Percentiles rank a stretch among this genome's conserved stretches.
Evolutionary conservation across 345 rosid species (phyloP).

Genomic region (Diplotaxis tenuifolia): DNA sequence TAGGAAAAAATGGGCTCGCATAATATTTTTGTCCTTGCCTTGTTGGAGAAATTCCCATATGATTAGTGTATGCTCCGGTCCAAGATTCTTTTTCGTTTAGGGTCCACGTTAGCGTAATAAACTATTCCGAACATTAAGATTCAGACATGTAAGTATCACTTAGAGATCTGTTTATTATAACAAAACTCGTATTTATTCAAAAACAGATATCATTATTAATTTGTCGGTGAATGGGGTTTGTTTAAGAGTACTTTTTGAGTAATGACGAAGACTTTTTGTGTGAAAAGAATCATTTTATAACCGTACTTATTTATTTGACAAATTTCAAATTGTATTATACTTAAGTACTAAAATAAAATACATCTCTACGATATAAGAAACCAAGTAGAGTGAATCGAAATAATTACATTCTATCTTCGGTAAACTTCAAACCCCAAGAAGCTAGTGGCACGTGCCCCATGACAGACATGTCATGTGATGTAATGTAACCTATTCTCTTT

Average conservation of each 20-base stretch:
- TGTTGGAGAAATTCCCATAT: slow-evolving; percentile 15
- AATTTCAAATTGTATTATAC: not conserved
- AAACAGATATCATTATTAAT: not conserved
- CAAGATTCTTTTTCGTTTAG: slow-evolving; percentile 20
- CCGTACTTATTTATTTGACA: slow-evolving; percentile 3
- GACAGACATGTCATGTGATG: slow-evolving; percentile 38
- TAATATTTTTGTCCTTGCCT: not conserved
- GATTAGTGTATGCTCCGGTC: slow-evolving; percentile 30
- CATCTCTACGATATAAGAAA: not conserved
- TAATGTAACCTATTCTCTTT: slow-evolving; percentile 20
- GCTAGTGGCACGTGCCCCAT: slow-evolving; percentile 36
- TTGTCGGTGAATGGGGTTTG: slow-evolving; percentile 15
- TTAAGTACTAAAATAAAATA: not conserved
- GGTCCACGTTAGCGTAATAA: slow-evolving; percentile 16
- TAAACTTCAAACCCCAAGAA: slow-evolving; percentile 26
- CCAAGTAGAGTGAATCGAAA: not conserved
- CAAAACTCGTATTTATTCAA: not conserved
- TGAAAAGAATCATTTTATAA: slow-evolving; percentile 27
- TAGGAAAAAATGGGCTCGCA: not conserved
- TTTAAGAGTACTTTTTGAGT: not conserved
- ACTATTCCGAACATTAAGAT: slow-evolving; percentile 15
- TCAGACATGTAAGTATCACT: slow-evolving; percentile 17
- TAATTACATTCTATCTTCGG: slow-evolving; percentile 25
- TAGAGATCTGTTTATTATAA: slow-evolving; percentile 3
- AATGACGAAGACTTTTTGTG: slow-evolving; percentile 25